A percentile compares a stretch with the other conserved stretches of the same genome.
These are phyloP conservation scores for Metschnikowia shivogae DNA, from an alignment of 805 yeast genomes.

Conservation along the genomic window DNA sequence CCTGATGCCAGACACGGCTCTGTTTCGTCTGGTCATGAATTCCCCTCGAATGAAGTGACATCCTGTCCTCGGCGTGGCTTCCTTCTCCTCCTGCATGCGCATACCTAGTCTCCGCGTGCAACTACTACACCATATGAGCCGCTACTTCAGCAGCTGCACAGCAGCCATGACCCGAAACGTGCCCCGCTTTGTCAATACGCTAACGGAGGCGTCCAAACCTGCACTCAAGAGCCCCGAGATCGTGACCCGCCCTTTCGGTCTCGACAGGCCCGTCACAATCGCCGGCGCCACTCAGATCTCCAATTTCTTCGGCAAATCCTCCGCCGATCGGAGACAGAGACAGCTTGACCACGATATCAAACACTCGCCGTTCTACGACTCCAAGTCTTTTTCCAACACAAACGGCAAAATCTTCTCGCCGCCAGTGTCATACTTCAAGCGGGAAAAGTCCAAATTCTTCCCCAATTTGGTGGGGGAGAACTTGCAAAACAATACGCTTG, in stretches of 20 bases:
- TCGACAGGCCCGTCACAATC: slow-evolving; percentile 20
- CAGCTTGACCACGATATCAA: slow-evolving; percentile 39
- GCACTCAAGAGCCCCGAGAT: slow-evolving; percentile 30
- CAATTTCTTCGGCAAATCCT: slow-evolving; percentile 30
- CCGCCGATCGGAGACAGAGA: slow-evolving; percentile 35
- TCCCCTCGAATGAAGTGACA: too few species aligned
- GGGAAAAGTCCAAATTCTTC: slow-evolving; percentile 70
- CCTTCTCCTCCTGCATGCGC: background rate
- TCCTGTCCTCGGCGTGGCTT: background rate
- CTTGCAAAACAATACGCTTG: slow-evolving; percentile 34
- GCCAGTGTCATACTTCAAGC: slow-evolving; percentile 74
- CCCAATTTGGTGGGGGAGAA: slow-evolving; percentile 70
- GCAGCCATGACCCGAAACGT: slow-evolving; percentile 12
- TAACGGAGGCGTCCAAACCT: slow-evolving; percentile 37
- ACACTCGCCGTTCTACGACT: slow-evolving; percentile 43
- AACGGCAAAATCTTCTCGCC: slow-evolving; percentile 82
- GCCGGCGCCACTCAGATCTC: slow-evolving; percentile 14
- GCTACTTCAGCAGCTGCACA: slow-evolving; percentile 10
- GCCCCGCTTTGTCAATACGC: slow-evolving; percentile 36
- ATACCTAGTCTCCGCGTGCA: background rate
- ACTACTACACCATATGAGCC: background rate
- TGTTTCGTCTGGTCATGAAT: too few species aligned
- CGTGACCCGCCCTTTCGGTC: slow-evolving; percentile 39
- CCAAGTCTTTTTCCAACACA: slow-evolving; percentile 49
- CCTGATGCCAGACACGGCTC: too few species aligned